Conservation (phyloP, 352 stramenopile species). For the Pythium folliculosum region DNA sequence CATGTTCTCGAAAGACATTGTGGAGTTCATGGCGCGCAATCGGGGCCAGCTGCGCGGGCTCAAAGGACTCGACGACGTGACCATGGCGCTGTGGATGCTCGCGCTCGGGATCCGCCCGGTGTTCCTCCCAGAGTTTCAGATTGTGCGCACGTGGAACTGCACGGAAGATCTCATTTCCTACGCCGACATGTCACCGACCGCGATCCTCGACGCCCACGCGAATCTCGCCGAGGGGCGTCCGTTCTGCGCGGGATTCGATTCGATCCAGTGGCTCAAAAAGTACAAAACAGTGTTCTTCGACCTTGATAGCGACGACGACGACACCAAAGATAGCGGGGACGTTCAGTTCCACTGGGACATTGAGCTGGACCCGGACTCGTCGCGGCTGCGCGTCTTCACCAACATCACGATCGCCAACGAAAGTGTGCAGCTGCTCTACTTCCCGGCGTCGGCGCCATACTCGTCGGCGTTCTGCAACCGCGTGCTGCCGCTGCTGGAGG, state of each 20-base stretch:
- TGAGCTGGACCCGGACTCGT: slow-evolving; percentile 1
- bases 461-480: slow-evolving; percentile 8
- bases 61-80: slow-evolving; percentile 53
- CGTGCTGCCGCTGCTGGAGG: slow-evolving; percentile 1
- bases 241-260: slow-evolving; percentile 46
- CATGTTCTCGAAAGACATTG: slow-evolving; percentile 36
- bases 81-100: slow-evolving; percentile 54
- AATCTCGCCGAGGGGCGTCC: slow-evolving; percentile 33
- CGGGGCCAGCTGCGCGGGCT: slow-evolving; percentile 6
- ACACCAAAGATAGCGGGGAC: not conserved
- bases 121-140: slow-evolving; percentile 44
- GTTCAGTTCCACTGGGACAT: slow-evolving; percentile 10
- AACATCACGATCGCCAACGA: slow-evolving; percentile 7
- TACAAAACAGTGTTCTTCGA: slow-evolving; percentile 2
- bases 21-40: slow-evolving; percentile 31
- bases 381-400: not conserved
- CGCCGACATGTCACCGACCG: slow-evolving; percentile 44
- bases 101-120: slow-evolving; percentile 40
- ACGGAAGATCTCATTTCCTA: slow-evolving; percentile 38
- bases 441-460: slow-evolving; percentile 1
- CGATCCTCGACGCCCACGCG: slow-evolving; percentile 45
- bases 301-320: not conserved
- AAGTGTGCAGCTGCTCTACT: slow-evolving; percentile 8
- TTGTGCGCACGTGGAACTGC: slow-evolving; percentile 41
- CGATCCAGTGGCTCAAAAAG: slow-evolving; percentile 4